These are phyloP conservation scores for Malus sieversii DNA, from an alignment of 306 rosid species.

Conservation along the genomic window DNA sequence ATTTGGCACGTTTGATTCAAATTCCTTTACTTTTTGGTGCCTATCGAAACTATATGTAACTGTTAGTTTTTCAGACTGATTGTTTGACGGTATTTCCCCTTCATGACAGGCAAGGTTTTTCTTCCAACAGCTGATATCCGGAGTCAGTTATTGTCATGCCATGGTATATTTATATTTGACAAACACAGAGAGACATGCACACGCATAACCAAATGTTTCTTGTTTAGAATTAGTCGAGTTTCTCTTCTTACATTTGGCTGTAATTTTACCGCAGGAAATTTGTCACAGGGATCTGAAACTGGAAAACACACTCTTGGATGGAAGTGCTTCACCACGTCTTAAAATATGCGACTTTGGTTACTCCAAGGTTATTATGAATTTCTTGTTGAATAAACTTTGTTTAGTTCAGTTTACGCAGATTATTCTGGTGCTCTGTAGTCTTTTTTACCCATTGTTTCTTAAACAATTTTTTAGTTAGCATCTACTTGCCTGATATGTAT, in stretches of 20 bases:
- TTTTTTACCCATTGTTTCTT: not conserved
- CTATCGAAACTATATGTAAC: not conserved
- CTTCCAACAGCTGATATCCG: conserved; percentile 96
- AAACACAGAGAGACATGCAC: not conserved
- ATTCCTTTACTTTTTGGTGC: not conserved
- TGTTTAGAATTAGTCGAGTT: not conserved
- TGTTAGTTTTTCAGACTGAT: not conserved
- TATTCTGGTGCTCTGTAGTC: not conserved
- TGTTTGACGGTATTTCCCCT: not conserved
- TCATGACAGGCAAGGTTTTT: conserved; percentile 80
- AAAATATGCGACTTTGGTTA: conserved; percentile 93
- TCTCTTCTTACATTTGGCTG: not conserved
- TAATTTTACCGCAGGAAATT: conserved; percentile 50
- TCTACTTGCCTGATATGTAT: not conserved
- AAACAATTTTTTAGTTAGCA: not conserved
- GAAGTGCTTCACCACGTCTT: conserved; percentile 70
- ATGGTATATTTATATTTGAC: conserved; percentile 39
- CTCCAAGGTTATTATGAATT: conserved; percentile 61
- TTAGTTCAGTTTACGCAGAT: not conserved
- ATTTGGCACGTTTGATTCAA: not conserved
- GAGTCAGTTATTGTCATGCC: conserved; percentile 88
- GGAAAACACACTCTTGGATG: conserved; percentile 88
- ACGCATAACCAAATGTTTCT: not conserved
- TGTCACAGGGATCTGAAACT: conserved; percentile 93
- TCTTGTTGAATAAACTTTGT: not conserved